Percentiles rank a stretch among this genome's conserved stretches.
Conservation (phyloP, 2,329 filamentous ascomycete genomes). For the Phoma sp. region DNA sequence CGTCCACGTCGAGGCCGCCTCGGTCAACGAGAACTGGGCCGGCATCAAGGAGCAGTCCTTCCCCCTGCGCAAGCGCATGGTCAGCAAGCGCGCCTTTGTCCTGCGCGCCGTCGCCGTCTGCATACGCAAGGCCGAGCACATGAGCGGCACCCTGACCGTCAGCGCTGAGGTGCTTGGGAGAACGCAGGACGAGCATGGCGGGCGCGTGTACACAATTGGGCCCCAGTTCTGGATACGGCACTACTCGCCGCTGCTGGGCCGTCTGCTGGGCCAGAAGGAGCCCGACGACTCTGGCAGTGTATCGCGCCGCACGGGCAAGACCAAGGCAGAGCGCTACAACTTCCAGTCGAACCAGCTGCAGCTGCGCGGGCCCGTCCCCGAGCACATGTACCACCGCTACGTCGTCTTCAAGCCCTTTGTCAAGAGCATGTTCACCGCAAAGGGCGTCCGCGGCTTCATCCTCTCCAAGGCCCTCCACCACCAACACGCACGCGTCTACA, state of each 20-base stretch:
- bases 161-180: constrained; percentile 80
- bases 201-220: constrained; percentile 79
- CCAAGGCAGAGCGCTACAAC: constrained; percentile 74
- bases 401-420: constrained; percentile 94
- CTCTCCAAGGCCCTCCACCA: constrained; percentile 87
- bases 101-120: constrained; percentile 73
- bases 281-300: constrained; percentile 49
- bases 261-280: constrained; percentile 73
- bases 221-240: constrained; percentile 82
- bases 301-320: constrained; percentile 51
- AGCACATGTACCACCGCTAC: constrained; percentile 84
- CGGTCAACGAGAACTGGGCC: constrained; percentile 70
- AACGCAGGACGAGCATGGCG: constrained; percentile 69
- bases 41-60: constrained; percentile 72
- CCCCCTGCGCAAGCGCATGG: constrained; percentile 81
- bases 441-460: constrained; percentile 78
- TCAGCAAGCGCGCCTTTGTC: constrained; percentile 85
- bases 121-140: constrained; percentile 67
- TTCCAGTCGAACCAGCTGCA: constrained; percentile 96
- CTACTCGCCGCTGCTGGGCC: constrained; percentile 87
- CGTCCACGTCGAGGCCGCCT: constrained; percentile 72
- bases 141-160: constrained; percentile 74
- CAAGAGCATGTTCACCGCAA: constrained; percentile 82
- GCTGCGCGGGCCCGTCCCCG: constrained; percentile 80
- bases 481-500: constrained; percentile 89